These are phyloP conservation scores for Boletus hoseneyae DNA, from an alignment of 1,284 basidiomycete genomes.

Conservation along the genomic window DNA sequence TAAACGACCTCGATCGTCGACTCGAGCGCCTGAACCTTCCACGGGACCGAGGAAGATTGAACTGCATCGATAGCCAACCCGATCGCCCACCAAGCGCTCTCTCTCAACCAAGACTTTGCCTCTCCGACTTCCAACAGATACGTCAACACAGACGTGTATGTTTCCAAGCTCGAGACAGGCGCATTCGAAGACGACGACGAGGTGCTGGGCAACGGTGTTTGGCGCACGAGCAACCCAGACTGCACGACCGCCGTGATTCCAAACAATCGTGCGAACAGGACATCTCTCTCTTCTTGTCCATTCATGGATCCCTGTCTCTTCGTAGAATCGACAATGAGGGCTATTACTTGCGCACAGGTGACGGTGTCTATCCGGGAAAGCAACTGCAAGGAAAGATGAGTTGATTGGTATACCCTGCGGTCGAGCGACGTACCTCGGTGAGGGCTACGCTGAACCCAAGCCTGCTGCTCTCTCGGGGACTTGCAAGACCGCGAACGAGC, in stretches of 20 bases:
- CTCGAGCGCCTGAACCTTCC: constrained; percentile 69
- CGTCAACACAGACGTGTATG: constrained; percentile 62
- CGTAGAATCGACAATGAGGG: constrained; percentile 67
- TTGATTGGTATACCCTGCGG: not conserved
- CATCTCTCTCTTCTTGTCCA: constrained; percentile 89
- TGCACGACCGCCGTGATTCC: constrained; percentile 82
- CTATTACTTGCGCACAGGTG: constrained; percentile 72
- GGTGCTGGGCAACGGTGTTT: constrained; percentile 49
- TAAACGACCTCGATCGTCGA: constrained; percentile 53
- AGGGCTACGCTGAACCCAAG: constrained; percentile 95
- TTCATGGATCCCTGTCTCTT: constrained; percentile 71
- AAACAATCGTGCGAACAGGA: constrained; percentile 90
- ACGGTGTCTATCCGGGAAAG: constrained; percentile 79
- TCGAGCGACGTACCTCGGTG: constrained; percentile 70
- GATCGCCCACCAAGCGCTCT: constrained; percentile 89
- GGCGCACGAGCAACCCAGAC: constrained; percentile 73
- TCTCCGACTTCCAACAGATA: constrained; percentile 72
- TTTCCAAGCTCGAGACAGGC: constrained; percentile 52
- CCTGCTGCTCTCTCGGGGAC: constrained; percentile 89
- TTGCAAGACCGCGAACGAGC: constrained; percentile 83
- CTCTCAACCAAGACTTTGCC: constrained; percentile 88
- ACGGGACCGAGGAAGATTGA: constrained; percentile 54
- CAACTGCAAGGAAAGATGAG: constrained; percentile 48
- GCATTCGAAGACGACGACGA: constrained; percentile 51
- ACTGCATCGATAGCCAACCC: constrained; percentile 62